Conservation (phyloP, 352 stramenopile species). For the Phytophthora europaea region DNA sequence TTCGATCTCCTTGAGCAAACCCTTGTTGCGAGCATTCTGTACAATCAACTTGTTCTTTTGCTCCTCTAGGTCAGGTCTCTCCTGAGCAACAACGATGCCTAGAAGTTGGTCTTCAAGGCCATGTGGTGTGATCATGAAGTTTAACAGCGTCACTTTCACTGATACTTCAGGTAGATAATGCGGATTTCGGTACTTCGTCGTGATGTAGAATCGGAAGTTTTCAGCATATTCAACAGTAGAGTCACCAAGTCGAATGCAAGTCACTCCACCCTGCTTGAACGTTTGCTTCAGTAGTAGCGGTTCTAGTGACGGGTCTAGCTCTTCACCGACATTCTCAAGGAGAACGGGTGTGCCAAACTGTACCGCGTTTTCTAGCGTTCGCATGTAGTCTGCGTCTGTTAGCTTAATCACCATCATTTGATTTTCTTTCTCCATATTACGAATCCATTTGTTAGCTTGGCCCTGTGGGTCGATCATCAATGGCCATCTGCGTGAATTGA, state of each 20-base stretch:
- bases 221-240: slow-evolving; percentile 94
- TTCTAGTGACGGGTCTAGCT: slow-evolving; percentile 94
- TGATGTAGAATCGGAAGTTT: slow-evolving; percentile 96
- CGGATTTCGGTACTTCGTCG: slow-evolving; percentile 94
- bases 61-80: slow-evolving; percentile 93
- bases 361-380: slow-evolving; percentile 93
- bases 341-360: slow-evolving; percentile 94
- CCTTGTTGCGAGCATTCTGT: slow-evolving; percentile 93
- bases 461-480: slow-evolving; percentile 97
- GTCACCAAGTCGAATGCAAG: slow-evolving; percentile 94
- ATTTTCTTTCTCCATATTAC: slow-evolving; percentile 94
- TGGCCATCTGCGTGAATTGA: slow-evolving; percentile 95
- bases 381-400: slow-evolving; percentile 94
- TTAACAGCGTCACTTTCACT: slow-evolving; percentile 95
- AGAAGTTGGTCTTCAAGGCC: slow-evolving; percentile 94
- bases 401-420: slow-evolving; percentile 95
- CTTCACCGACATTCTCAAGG: slow-evolving; percentile 94
- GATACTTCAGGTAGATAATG: slow-evolving; percentile 95
- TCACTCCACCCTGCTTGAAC: slow-evolving; percentile 94
- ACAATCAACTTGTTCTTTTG: slow-evolving; percentile 95
- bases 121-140: slow-evolving; percentile 97
- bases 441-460: slow-evolving; percentile 97
- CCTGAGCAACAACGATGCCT: slow-evolving; percentile 93
- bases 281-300: slow-evolving; percentile 95
- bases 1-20: slow-evolving; percentile 94